Evolutionary conservation across 2,329 filamentous ascomycete species (phyloP).

Genomic region (Botrytis sinoallii): DNA sequence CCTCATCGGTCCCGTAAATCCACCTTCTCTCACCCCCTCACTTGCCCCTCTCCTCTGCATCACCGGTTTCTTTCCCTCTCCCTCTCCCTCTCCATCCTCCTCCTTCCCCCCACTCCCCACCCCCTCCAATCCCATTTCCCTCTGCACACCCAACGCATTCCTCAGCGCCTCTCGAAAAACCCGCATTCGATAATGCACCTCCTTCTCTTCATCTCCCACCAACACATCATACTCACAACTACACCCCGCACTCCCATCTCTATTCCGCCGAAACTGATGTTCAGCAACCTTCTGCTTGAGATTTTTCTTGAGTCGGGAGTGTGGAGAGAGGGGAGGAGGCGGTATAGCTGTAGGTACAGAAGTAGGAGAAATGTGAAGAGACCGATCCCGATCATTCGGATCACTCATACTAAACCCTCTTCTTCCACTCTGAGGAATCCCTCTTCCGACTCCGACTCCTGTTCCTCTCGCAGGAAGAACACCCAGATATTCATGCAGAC

Average conservation of each 20-base stretch:
- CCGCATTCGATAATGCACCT: neutral
- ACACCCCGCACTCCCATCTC: no score
- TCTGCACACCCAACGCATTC: neutral
- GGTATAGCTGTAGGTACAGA: neutral
- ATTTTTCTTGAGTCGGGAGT: neutral
- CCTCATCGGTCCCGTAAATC: neutral
- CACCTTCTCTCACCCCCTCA: neutral
- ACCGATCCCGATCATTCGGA: neutral
- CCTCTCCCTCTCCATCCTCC: neutral
- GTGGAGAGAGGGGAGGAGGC: neutral
- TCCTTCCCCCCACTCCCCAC: no score
- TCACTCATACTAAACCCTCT: neutral
- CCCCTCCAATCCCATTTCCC: neutral
- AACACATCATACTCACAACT: neutral
- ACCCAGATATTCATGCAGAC: neutral
- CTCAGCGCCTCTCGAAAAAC: neutral
- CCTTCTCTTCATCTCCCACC: neutral
- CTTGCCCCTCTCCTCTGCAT: constrained; percentile 2
- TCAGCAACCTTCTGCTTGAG: neutral
- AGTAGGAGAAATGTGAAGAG: neutral
- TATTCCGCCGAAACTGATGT: neutral
- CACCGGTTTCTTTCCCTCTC: neutral
- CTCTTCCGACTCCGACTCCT: no score
- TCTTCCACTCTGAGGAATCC: neutral
- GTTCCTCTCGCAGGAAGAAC: neutral